Evolutionary conservation across 2,329 filamentous ascomycete genomes (phyloP).

Genomic region (Gaeumannomyces sp.): DNA sequence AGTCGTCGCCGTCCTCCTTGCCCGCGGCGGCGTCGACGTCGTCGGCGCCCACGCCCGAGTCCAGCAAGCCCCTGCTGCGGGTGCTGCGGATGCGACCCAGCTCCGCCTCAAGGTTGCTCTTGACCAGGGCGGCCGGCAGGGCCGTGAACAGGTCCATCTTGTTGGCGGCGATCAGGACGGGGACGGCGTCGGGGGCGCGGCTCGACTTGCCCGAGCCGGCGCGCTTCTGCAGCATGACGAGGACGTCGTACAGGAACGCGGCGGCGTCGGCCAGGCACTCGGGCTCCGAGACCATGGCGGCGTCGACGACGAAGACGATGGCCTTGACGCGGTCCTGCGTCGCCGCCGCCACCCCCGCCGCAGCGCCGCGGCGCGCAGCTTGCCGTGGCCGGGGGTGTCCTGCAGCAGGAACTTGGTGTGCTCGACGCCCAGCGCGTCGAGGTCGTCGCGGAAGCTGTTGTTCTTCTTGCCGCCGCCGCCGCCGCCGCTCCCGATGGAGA

Average conservation of each 20-base stretch:
- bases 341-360: conserved; percentile 34
- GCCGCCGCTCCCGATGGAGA: conserved; percentile 42
- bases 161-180: conserved; percentile 83
- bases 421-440: conserved; percentile 45
- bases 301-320: conserved; percentile 85
- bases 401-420: conserved; percentile 69
- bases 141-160: conserved; percentile 96
- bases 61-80: conserved; percentile 72
- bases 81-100: conserved; percentile 71
- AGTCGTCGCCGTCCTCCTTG: conserved; percentile 65
- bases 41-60: conserved; percentile 68
- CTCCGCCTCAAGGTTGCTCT: conserved; percentile 69
- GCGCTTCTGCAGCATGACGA: conserved; percentile 76
- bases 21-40: conserved; percentile 56
- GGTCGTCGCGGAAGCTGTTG: conserved; percentile 45
- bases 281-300: conserved; percentile 56
- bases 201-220: conserved; percentile 27
- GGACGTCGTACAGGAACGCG: conserved; percentile 79
- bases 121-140: conserved; percentile 71
- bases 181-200: conserved; percentile 54
- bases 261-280: conserved; percentile 66
- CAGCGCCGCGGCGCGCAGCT: conserved; percentile 70
- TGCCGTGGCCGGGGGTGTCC: conserved; percentile 94
- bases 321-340: conserved; percentile 50
- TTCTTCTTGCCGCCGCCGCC: conserved; percentile 17